Percentiles rank a stretch among this genome's conserved stretches.
Conservation (phyloP, 257 asterid species). For the Scutellaria baicalensis region DNA sequence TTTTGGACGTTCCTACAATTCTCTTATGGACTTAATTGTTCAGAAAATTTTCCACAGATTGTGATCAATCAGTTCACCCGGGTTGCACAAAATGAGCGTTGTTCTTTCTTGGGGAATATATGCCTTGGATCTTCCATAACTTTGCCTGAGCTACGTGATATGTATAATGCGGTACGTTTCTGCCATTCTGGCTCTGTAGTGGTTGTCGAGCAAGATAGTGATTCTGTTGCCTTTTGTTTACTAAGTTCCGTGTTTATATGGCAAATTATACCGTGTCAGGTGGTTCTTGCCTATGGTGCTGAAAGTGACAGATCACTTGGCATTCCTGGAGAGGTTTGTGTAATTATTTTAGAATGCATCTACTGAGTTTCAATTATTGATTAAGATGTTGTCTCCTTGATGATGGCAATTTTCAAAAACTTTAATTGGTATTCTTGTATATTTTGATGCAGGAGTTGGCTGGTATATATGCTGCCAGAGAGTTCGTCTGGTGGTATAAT, state of each 20-base stretch:
- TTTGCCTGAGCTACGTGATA: constrained; percentile 66
- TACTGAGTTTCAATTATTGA: neutral
- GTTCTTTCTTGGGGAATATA: constrained; percentile 85
- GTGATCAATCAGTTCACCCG: constrained; percentile 86
- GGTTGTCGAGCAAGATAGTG: neutral
- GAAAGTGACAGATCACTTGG: constrained; percentile 90
- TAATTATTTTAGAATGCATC: neutral
- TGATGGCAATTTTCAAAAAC: neutral
- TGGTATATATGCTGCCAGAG: constrained; percentile 79
- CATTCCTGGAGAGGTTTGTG: constrained; percentile 75
- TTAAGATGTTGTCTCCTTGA: neutral
- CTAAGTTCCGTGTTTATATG: neutral
- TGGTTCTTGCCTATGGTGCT: constrained; percentile 91
- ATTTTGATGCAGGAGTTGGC: constrained; percentile 39
- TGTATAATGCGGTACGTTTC: constrained; percentile 72
- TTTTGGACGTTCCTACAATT: constrained; percentile 3
- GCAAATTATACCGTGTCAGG: constrained; percentile 34
- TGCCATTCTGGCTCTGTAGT: neutral
- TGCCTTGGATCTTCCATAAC: constrained; percentile 69
- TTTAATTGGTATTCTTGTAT: constrained; percentile 1
- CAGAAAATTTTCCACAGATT: constrained; percentile 50
- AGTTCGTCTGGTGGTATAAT: constrained; percentile 97
- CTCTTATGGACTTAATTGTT: constrained; percentile 34
- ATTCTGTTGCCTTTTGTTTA: neutral
- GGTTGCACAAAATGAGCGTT: constrained; percentile 60